Evolutionary conservation across 176 grass and related monocot genomes (phyloP).

Genomic region (Coix lacrymajobi): DNA sequence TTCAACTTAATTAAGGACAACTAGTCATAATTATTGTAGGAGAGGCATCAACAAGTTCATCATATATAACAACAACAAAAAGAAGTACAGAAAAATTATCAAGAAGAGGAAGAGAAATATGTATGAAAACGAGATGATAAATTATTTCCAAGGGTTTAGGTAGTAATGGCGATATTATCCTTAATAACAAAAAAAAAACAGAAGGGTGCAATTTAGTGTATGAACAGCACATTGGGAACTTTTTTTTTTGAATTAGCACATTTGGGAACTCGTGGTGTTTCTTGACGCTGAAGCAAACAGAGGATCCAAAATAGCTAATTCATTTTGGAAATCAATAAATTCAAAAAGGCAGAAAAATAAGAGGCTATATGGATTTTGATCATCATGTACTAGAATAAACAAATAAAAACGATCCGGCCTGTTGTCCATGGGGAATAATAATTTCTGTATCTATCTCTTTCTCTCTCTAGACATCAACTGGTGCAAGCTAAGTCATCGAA

Average conservation of each 20-base stretch:
- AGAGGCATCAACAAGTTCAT: neutral
- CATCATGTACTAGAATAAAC: neutral
- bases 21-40: neutral
- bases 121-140: neutral
- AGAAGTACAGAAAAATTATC: neutral
- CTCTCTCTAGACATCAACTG: neutral
- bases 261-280: slow-evolving; percentile 10
- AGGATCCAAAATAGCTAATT: neutral
- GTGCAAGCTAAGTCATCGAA: neutral
- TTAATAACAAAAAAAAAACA: neutral
- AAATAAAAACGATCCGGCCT: neutral
- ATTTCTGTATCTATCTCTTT: neutral
- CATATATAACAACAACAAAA: neutral
- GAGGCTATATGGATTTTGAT: neutral
- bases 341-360: neutral
- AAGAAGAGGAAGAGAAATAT: neutral
- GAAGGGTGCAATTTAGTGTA: neutral
- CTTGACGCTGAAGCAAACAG: slow-evolving; percentile 18
- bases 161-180: neutral
- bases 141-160: neutral
- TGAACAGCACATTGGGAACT: slow-evolving; percentile 2
- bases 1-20: neutral
- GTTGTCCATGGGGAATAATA: neutral
- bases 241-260: neutral
- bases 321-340: neutral